These are phyloP conservation scores for Lactarius indigo DNA, from an alignment of 768 basidiomycete species.

Conservation along the genomic window DNA sequence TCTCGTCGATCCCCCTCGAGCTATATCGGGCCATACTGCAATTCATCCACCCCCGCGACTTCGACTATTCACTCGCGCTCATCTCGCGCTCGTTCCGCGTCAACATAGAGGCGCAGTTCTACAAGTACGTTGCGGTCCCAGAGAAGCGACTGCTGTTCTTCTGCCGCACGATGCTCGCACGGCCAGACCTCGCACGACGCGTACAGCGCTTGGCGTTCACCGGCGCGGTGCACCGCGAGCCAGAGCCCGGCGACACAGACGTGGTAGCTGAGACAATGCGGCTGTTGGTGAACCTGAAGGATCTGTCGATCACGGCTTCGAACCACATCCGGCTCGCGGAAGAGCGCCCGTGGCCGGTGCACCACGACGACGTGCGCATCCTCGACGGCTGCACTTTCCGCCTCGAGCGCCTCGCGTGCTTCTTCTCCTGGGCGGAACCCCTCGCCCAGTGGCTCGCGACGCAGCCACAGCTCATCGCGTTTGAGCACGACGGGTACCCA, in stretches of 20 bases:
- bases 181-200: constrained; percentile 22
- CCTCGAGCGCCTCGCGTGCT: constrained; percentile 14
- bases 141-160: constrained; percentile 14
- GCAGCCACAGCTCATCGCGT: constrained; percentile 17
- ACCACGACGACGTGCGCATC: constrained; percentile 9
- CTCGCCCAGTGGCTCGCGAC: constrained; percentile 11
- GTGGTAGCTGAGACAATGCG: constrained; percentile 12
- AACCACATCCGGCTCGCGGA: not conserved
- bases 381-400: constrained; percentile 16
- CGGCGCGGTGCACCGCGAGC: constrained; percentile 13
- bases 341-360: constrained; percentile 11
- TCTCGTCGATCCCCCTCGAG: constrained; percentile 3
- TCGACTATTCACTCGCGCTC: constrained; percentile 9
- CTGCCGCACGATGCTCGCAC: constrained; percentile 20
- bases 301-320: constrained; percentile 18
- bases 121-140: constrained; percentile 16
- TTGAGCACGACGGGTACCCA: constrained; percentile 17
- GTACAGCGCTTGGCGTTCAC: constrained; percentile 19
- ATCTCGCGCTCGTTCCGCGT: constrained; percentile 14
- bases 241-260: constrained; percentile 10
- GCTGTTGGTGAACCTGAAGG: constrained; percentile 16
- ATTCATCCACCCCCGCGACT: constrained; percentile 9
- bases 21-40: constrained; percentile 15
- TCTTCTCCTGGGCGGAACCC: constrained; percentile 15
- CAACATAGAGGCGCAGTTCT: constrained; percentile 14